phyloP scores from a whole-genome alignment of 148 eudicot species.

The Pouteria glomerata region DNA sequence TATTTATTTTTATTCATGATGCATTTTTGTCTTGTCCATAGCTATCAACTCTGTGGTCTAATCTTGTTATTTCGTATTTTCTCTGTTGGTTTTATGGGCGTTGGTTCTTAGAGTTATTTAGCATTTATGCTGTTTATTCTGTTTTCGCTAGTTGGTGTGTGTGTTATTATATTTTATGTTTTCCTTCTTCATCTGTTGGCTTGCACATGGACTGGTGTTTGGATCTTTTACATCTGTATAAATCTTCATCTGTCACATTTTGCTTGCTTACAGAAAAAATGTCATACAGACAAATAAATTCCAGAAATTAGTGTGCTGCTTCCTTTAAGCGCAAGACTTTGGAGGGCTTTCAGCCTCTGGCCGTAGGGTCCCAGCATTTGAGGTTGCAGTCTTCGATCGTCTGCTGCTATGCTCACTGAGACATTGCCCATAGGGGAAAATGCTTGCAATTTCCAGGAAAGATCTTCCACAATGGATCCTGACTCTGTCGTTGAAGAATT shows the following conservation, averaged over 20 bases:
- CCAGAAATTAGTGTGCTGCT: slow-evolving; percentile 8
- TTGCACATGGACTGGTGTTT: neutral
- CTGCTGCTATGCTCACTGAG: slow-evolving; percentile 13
- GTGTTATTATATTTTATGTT: neutral
- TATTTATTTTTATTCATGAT: neutral
- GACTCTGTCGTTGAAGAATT: slow-evolving; percentile 17
- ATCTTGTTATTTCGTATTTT: neutral
- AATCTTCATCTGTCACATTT: neutral
- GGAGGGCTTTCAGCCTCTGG: slow-evolving; percentile 1
- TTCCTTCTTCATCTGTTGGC: neutral
- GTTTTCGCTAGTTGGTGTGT: neutral
- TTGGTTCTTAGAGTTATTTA: neutral
- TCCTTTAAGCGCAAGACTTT: slow-evolving; percentile 6
- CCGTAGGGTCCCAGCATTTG: neutral
- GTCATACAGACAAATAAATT: no score
- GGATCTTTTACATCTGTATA: neutral
- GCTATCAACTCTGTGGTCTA: neutral
- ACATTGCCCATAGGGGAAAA: slow-evolving; percentile 10
- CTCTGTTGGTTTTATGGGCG: neutral
- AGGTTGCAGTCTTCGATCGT: neutral
- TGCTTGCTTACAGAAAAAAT: no score
- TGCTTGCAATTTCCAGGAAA: slow-evolving; percentile 16
- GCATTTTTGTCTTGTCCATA: neutral
- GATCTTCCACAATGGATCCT: slow-evolving; percentile 18
- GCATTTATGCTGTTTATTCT: neutral